A percentile compares a stretch with the other conserved stretches of the same genome.
These are phyloP conservation scores for Ormosia semicastrata DNA, from an alignment of 306 rosid genomes.

Conservation along the genomic window DNA sequence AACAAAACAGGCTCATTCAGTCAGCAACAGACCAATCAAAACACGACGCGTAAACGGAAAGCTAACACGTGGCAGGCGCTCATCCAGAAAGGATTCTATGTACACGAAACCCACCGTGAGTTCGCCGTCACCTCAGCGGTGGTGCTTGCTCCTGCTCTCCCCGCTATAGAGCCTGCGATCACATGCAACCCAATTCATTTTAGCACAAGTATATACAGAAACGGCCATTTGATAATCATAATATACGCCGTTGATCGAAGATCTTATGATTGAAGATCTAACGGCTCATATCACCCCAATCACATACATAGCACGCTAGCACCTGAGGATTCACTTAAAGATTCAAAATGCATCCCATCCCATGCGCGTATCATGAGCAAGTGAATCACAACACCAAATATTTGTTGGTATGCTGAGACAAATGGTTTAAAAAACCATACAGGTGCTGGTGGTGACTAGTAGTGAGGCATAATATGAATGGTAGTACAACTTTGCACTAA, in stretches of 20 bases:
- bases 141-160: slow-evolving; percentile 78
- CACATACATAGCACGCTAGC: neutral
- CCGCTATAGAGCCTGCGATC: slow-evolving; percentile 83
- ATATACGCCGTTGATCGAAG: neutral
- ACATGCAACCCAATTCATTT: slow-evolving; percentile 12
- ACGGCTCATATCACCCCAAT: neutral
- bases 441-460: neutral
- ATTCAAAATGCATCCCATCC: neutral
- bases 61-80: neutral
- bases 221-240: neutral
- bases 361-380: neutral
- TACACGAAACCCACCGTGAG: slow-evolving; percentile 13
- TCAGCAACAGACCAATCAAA: neutral
- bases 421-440: neutral
- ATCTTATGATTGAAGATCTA: neutral
- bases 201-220: neutral
- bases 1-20: neutral
- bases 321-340: neutral
- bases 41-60: neutral
- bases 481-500: too few relatives aligned
- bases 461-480: too few relatives aligned
- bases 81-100: slow-evolving; percentile 7
- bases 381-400: neutral
- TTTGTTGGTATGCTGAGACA: neutral
- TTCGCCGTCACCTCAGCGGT: slow-evolving; percentile 38